phyloP scores from a whole-genome alignment of 1,284 basidiomycete species.

The Entoloma clypeatum region DNA sequence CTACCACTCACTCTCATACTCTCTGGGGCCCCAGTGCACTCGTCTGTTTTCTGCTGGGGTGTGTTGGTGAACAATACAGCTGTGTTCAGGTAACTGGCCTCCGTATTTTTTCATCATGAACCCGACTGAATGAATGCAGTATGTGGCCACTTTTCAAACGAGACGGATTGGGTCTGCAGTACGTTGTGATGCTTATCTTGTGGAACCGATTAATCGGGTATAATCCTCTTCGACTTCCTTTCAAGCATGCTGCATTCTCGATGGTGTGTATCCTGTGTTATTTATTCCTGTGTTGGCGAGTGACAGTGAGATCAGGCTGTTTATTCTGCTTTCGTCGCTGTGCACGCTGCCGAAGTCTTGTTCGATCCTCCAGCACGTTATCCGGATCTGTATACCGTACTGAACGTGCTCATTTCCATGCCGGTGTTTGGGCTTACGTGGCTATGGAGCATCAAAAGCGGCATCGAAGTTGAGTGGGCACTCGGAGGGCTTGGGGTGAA shows the following conservation, averaged over 20 bases:
- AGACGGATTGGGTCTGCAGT: conserved; percentile 78
- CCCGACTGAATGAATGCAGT: conserved; percentile 39
- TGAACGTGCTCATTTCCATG: conserved; percentile 82
- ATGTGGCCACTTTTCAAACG: conserved; percentile 87
- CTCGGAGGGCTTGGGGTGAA: conserved; percentile 30
- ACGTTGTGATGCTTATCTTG: conserved; percentile 57
- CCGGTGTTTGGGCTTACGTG: conserved; percentile 73
- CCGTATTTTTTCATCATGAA: background rate
- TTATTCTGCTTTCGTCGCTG: conserved; percentile 49
- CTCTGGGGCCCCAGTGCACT: conserved; percentile 56
- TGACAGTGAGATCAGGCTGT: conserved; percentile 41
- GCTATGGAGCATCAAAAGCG: conserved; percentile 75
- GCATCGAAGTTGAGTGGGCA: conserved; percentile 67
- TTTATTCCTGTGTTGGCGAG: background rate
- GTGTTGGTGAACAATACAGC: conserved; percentile 83
- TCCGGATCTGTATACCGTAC: conserved; percentile 82
- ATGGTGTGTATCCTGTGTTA: conserved; percentile 42
- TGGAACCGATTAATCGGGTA: conserved; percentile 88
- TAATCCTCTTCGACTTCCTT: conserved; percentile 46
- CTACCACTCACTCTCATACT: conserved; percentile 81
- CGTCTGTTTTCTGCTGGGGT: conserved; percentile 74
- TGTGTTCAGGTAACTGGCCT: conserved; percentile 69
- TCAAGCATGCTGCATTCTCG: conserved; percentile 32
- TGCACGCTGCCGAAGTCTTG: conserved; percentile 67
- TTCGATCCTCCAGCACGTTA: conserved; percentile 66